Conservation (phyloP, 1,139 yeast genomes). For the Taiozyma sp. region DNA sequence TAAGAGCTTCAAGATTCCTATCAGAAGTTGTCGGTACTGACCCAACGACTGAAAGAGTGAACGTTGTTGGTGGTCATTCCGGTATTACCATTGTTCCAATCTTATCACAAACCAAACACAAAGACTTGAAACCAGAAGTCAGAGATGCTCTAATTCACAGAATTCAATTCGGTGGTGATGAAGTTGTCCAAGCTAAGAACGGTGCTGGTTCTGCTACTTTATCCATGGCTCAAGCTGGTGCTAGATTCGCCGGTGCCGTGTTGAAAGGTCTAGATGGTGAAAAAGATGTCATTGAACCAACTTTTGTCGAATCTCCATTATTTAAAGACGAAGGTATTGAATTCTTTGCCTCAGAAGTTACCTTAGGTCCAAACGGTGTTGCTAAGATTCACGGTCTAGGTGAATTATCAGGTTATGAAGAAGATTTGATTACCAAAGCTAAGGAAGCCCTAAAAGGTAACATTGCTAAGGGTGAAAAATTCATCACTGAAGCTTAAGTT, state of each 20-base stretch:
- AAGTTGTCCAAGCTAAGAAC: conserved; percentile 96
- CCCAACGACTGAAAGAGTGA: conserved; percentile 68
- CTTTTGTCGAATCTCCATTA: conserved; percentile 76
- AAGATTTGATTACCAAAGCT: conserved; percentile 72
- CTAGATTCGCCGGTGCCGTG: conserved; percentile 85
- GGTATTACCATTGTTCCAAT: conserved; percentile 98
- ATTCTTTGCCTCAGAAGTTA: conserved; percentile 90
- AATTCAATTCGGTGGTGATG: conserved; percentile 98
- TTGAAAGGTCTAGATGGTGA: conserved; percentile 73
- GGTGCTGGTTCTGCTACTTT: conserved; percentile 99
- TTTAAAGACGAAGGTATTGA: conserved; percentile 82
- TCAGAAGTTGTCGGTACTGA: conserved; percentile 45
- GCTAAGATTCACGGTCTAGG: conserved; percentile 67
- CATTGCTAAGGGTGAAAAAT: conserved; percentile 63
- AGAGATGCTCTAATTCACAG: conserved; percentile 77
- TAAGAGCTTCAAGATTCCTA: conserved; percentile 90
- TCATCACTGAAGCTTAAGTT: conserved; percentile 16
- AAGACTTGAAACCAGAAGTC: conserved; percentile 45
- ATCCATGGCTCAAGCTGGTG: conserved; percentile 99
- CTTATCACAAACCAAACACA: conserved; percentile 66
- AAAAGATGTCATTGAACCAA: conserved; percentile 66
- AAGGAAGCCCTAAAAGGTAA: conserved; percentile 76
- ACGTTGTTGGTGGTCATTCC: conserved; percentile 96
- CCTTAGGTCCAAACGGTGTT: conserved; percentile 87
- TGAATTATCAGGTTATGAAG: conserved; percentile 51